Evolutionary conservation across 768 basidiomycete genomes (phyloP).

Genomic region (Mycena indigotica): DNA sequence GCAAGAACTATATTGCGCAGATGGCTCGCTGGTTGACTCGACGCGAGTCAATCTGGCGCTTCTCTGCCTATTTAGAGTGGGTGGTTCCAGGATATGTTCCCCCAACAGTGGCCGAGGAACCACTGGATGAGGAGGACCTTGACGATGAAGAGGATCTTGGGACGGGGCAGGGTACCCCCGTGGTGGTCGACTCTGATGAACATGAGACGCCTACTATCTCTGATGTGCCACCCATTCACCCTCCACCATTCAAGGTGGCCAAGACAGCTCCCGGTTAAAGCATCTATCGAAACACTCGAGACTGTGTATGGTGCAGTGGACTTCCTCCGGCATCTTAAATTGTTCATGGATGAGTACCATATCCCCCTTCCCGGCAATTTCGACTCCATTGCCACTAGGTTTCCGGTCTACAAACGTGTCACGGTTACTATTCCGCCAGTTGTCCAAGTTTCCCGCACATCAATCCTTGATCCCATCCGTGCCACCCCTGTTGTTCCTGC

Average conservation of each 20-base stretch:
- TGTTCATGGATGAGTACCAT: not conserved
- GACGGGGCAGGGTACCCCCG: not conserved
- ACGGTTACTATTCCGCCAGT: not conserved
- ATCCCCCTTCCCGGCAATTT: not conserved
- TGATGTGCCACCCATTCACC: not conserved
- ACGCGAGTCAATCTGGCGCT: not conserved
- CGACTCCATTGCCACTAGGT: not conserved
- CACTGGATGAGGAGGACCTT: not conserved
- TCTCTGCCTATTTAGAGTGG: not conserved
- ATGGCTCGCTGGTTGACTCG: not conserved
- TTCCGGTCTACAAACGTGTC: not conserved
- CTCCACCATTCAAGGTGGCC: not conserved
- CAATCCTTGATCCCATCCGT: not conserved
- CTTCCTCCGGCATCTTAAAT: not conserved
- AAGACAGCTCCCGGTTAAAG: not conserved
- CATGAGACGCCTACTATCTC: not conserved
- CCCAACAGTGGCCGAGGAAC: not conserved
- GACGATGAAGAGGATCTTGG: not conserved
- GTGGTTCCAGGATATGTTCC: not conserved
- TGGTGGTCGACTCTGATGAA: not conserved
- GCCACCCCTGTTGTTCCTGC: not conserved
- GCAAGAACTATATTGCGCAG: conserved; percentile 5
- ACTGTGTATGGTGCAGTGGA: not conserved
- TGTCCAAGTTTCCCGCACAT: not conserved
- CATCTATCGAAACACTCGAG: not conserved